Base-by-base conservation (phyloP, 176 grass and related monocot genomes). In the Phoenix dactylifera region DNA sequence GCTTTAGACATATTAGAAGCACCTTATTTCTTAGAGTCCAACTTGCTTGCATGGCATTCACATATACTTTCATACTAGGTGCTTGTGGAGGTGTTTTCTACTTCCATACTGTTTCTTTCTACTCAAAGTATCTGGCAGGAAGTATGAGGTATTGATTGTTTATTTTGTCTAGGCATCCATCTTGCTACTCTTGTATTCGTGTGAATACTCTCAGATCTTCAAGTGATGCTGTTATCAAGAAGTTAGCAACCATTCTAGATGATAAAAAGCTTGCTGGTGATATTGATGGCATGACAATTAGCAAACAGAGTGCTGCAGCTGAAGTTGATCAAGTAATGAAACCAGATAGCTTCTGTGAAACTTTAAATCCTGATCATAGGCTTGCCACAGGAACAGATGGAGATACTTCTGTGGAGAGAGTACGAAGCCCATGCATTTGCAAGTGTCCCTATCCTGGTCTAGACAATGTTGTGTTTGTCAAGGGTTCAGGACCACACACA, bases 141-240 rank as follows among this genome's bases (percentile, higher is more conserved):
- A 44, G 35, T 44, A 65, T 49, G 60, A 63, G 65, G 72, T 69
- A 64, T 22, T 61, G 18, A 56, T 54, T n/a, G 52, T 60, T 82
- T 49, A 44, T 70, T 18, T 48, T 78, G 55, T 56, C 59, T 61
- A 97, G 92, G 81, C 73, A 70, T 49, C 92, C 92, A 32, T 91
- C 92, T 65, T 66, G 78, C 61, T 91, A 97, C 67, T 97, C 78
- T 77, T 97, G 80, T 68, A 80, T 97, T 62, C 83, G 84, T 24
- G 87, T 97, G 64, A 97, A 97, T 64, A 88, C 87, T 51, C 55
- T 91, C 24, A 91, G 82, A 59, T 87, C 87, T 50, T 80, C 87
- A 18, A 74, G 55, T 54, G 65, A 79, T 67, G 72, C 63, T 60
- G 80, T 97, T 67, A 75, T 77, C 50, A 14, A 55, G 59, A 97